These are phyloP conservation scores for Gnetum montanum DNA, from an alignment of 75 land plant genomes.

Conservation along the genomic window DNA sequence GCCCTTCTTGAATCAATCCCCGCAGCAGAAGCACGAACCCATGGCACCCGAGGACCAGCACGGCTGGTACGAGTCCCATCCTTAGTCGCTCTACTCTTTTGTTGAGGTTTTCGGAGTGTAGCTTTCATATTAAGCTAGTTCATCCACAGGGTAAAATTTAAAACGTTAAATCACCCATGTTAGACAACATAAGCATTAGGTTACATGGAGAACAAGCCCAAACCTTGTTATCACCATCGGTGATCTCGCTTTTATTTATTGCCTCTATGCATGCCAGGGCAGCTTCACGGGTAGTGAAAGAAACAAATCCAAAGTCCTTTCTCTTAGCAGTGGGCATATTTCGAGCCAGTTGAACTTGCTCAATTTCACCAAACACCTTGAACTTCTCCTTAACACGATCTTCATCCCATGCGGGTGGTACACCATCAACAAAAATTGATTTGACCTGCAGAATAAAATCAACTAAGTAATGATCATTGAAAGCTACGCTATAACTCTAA, in stretches of 20 bases:
- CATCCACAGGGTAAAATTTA: background rate
- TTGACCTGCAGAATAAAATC: constrained; percentile 35
- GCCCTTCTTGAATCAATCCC: background rate
- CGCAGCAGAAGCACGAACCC: constrained; percentile 3
- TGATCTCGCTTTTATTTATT: constrained; percentile 36
- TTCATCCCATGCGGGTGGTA: constrained; percentile 70
- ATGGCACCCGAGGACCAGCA: constrained; percentile 4
- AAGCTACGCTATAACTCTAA: too few relatives aligned
- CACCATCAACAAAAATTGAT: constrained; percentile 64
- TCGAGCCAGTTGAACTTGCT: constrained; percentile 43
- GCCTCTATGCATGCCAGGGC: constrained; percentile 62
- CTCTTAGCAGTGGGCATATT: constrained; percentile 65
- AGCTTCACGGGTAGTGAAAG: constrained; percentile 49
- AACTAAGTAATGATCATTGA: background rate
- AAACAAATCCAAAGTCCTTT: constrained; percentile 67
- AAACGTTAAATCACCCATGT: background rate
- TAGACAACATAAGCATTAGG: background rate
- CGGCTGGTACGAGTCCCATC: constrained; percentile 20
- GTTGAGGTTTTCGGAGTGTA: constrained; percentile 25
- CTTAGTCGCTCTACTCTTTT: constrained; percentile 11
- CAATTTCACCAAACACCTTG: constrained; percentile 50
- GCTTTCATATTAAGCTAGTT: constrained; percentile 30
- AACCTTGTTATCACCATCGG: constrained; percentile 40
- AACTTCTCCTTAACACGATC: constrained; percentile 38
- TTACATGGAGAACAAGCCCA: background rate